Percentiles rank a stretch among this genome's conserved stretches.
phyloP scores from a whole-genome alignment of 805 yeast genomes.

The Saccharomycopsis microspora region DNA sequence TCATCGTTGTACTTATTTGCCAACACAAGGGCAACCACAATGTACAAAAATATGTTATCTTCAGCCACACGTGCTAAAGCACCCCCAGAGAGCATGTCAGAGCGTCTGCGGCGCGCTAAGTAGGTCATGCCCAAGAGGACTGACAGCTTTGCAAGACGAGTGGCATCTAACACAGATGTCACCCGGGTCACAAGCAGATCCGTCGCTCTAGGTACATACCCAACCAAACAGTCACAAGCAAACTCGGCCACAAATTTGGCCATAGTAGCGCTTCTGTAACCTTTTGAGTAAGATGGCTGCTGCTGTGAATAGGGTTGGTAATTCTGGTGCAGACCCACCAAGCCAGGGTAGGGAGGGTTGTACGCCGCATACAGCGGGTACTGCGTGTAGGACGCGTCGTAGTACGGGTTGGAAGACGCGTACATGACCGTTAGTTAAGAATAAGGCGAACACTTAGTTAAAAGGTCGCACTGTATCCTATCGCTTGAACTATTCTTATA shows the following conservation, averaged over 20 bases:
- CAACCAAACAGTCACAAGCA: conserved; percentile 55
- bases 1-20: conserved; percentile 96
- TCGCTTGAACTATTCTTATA: no score
- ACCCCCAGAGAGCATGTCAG: no score
- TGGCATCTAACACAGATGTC: conserved; percentile 56
- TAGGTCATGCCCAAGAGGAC: conserved; percentile 72
- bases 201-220: conserved; percentile 26
- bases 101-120: conserved; percentile 47
- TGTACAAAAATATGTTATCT: conserved; percentile 36
- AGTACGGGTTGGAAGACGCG: no score
- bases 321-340: neutral
- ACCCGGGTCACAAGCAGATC: conserved; percentile 17
- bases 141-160: conserved; percentile 78
- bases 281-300: neutral
- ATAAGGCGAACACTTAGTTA: conserved; percentile 12
- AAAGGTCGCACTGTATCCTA: conserved; percentile 8
- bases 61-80: conserved; percentile 24
- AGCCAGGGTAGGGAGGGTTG: no score
- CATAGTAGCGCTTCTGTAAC: conserved; percentile 32
- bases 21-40: conserved; percentile 61
- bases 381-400: no score
- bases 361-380: no score
- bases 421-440: neutral
- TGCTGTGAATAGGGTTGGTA: neutral
- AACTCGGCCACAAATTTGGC: conserved; percentile 70